Conservation (phyloP, 139 green algal species). For the Auxenochlorella protothecoides region DNA sequence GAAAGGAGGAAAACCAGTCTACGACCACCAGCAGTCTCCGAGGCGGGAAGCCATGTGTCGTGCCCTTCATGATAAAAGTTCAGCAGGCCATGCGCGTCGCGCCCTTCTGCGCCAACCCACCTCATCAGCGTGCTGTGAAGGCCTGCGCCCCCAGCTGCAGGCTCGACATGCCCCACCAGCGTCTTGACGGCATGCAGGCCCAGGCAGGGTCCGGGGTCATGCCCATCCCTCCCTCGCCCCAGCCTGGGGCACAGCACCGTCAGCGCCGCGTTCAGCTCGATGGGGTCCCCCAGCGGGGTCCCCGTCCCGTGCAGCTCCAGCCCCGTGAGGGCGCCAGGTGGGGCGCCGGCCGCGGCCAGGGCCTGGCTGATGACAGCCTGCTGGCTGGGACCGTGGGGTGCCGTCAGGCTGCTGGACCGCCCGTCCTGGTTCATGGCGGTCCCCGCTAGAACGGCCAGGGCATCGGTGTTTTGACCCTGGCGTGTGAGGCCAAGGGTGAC, state of each 20-base stretch:
- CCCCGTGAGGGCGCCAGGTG: slow-evolving; percentile 13
- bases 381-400: slow-evolving; percentile 78
- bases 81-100: no score
- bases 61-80: no score
- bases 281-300: slow-evolving; percentile 73
- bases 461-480: slow-evolving; percentile 29
- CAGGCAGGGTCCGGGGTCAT: slow-evolving; percentile 10
- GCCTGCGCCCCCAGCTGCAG: slow-evolving; percentile 45
- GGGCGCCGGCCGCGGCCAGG: slow-evolving; percentile 22
- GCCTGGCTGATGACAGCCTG: slow-evolving; percentile 56
- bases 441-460: slow-evolving; percentile 36
- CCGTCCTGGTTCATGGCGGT: slow-evolving; percentile 83
- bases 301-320: slow-evolving; percentile 73
- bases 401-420: slow-evolving; percentile 70
- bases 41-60: no score
- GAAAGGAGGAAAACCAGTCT: slow-evolving; percentile 3
- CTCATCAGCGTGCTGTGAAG: slow-evolving; percentile 17
- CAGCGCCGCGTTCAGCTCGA: slow-evolving; percentile 61
- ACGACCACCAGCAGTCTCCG: no score
- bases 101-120: slow-evolving; percentile 14
- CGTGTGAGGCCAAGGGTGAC: no score
- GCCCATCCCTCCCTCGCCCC: neutral
- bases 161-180: slow-evolving; percentile 64
- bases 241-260: slow-evolving; percentile 19
- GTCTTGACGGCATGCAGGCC: slow-evolving; percentile 62